Evolutionary conservation across 257 asterid genomes (phyloP).

Genomic region (Solanum corneliomulleri): DNA sequence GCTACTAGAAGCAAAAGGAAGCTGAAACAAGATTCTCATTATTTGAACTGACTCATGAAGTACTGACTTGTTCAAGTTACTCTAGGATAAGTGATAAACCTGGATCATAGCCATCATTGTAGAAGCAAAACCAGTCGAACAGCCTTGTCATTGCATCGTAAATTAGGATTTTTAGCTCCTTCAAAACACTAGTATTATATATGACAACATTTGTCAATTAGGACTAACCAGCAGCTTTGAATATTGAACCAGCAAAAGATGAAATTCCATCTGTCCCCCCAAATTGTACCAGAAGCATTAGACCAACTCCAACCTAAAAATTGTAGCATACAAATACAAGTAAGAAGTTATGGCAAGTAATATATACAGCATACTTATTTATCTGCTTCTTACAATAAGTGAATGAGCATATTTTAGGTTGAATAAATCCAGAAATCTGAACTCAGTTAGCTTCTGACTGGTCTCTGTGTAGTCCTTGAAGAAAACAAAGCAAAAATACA

Average conservation of each 20-base stretch:
- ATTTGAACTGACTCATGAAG: not conserved
- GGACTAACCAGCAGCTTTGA: constrained; percentile 15
- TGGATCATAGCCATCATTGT: constrained; percentile 12
- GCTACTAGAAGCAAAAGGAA: constrained; percentile 14
- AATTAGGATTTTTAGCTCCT: not conserved
- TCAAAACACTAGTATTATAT: not conserved
- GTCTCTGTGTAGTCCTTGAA: constrained; percentile 12
- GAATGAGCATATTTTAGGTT: constrained; percentile 19
- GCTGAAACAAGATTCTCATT: constrained; percentile 2
- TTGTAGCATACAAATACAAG: not conserved
- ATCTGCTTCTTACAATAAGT: constrained; percentile 10
- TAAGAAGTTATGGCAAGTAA: not conserved
- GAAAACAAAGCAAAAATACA: not conserved
- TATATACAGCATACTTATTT: not conserved
- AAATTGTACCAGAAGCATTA: constrained; percentile 20
- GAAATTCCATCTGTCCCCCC: constrained; percentile 23
- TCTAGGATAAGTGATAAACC: constrained; percentile 5
- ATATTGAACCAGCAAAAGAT: constrained; percentile 18
- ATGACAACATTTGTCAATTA: not conserved
- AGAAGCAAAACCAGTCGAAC: constrained; percentile 10
- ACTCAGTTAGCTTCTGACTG: not conserved
- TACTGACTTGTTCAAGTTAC: not conserved
- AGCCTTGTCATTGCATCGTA: constrained; percentile 1
- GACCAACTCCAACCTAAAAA: constrained; percentile 18
- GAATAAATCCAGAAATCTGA: constrained; percentile 17